Conservation (phyloP, 495 filamentous ascomycete species). For the Neurospora sp. region DNA sequence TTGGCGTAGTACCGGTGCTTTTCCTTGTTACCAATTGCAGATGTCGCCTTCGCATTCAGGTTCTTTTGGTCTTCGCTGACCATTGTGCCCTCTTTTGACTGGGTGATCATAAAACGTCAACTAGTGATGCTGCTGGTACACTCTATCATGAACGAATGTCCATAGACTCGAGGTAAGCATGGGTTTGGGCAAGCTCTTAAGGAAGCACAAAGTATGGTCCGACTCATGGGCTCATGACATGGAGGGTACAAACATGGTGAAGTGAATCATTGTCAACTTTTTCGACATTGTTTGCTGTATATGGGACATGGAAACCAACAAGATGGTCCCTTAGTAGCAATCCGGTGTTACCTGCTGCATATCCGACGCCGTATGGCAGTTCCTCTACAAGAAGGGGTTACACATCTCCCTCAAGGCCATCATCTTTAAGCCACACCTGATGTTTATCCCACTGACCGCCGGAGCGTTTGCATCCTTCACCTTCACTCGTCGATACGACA, state of each 20-base stretch:
- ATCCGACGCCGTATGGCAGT: not conserved
- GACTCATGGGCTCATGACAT: not conserved
- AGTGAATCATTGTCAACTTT: not conserved
- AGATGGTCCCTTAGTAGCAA: not conserved
- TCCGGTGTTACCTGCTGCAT: not conserved
- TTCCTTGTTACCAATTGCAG: not conserved
- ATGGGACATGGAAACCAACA: not conserved
- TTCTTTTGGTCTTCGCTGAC: not conserved
- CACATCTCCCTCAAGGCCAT: not conserved
- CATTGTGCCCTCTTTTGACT: not conserved
- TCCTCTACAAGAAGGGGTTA: not conserved
- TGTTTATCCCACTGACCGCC: not conserved
- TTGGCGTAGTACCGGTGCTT: not conserved
- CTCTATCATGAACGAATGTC: not conserved
- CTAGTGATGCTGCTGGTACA: not conserved
- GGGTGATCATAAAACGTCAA: not conserved
- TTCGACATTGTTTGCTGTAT: not conserved
- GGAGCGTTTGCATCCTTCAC: not conserved
- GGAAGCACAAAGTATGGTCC: not conserved
- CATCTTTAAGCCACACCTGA: not conserved
- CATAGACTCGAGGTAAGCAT: not conserved
- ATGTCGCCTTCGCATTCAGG: not conserved
- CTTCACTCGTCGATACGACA: not conserved
- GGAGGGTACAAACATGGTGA: not conserved
- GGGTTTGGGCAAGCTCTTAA: not conserved